phyloP scores from a whole-genome alignment of 768 basidiomycete species.

The Suillus tomentosus region DNA sequence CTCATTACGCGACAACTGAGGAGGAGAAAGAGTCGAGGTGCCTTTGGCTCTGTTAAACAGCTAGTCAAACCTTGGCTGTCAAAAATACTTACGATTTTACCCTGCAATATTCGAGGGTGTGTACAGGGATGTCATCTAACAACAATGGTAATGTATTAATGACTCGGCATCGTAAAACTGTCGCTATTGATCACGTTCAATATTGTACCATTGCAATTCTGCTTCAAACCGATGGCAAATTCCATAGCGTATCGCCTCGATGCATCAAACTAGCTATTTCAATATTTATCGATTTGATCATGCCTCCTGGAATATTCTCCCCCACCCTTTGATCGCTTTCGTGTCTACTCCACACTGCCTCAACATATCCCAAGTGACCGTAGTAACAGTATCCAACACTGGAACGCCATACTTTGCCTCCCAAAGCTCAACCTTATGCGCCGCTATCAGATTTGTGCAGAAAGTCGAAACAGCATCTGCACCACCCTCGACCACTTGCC shows the following conservation, averaged over 20 bases:
- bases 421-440: conserved; percentile 2
- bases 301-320: conserved; percentile 1
- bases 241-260: no score
- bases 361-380: conserved; percentile 7
- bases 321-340: conserved; percentile 7
- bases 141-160: no score
- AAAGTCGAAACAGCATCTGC: conserved; percentile 4
- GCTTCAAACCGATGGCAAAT: no score
- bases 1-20: no score
- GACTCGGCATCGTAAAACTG: not conserved
- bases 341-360: conserved; percentile 6
- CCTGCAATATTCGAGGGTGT: no score
- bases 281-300: not conserved
- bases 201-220: no score
- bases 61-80: no score
- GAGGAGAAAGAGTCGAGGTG: no score
- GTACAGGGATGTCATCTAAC: no score
- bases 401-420: conserved; percentile 5
- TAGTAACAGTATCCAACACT: conserved; percentile 4
- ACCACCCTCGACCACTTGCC: not conserved
- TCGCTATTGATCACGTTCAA: no score
- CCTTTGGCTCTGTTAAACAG: no score
- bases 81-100: no score
- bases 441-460: conserved; percentile 1
- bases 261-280: not conserved